These are phyloP conservation scores for Lepidium sativum DNA, from an alignment of 345 rosid species.

Conservation along the genomic window DNA sequence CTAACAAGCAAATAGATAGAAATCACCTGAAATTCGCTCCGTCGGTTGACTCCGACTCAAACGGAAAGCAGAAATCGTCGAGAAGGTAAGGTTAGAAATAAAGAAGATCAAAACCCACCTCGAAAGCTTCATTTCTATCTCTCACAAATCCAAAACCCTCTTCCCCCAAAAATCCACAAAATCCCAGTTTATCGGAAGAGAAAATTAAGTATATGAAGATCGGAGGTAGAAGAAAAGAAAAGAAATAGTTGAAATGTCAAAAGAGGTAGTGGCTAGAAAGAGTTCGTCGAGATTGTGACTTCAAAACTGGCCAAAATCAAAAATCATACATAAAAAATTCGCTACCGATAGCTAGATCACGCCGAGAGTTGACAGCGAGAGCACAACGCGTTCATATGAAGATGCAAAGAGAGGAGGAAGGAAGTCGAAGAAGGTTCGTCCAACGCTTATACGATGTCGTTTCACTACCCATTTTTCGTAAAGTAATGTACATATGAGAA, in stretches of 20 bases:
- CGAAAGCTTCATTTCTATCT: constrained; percentile 41
- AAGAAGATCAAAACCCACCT: constrained; percentile 39
- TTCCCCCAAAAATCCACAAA: neutral
- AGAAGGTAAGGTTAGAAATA: constrained; percentile 29
- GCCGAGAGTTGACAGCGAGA: constrained; percentile 29
- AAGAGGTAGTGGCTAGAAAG: too few relatives aligned
- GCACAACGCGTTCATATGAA: constrained; percentile 20
- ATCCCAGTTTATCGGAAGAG: neutral
- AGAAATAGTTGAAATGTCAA: constrained; percentile 27
- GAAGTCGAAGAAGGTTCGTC: neutral
- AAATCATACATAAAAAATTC: neutral
- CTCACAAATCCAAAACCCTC: neutral
- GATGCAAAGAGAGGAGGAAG: neutral
- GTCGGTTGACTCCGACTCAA: constrained; percentile 64
- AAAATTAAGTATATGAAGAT: neutral
- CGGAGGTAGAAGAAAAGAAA: neutral
- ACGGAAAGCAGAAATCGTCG: constrained; percentile 43
- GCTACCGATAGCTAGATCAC: constrained; percentile 9
- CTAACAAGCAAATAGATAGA: too few relatives aligned
- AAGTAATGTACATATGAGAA: too few relatives aligned
- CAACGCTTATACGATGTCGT: neutral
- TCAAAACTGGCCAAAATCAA: constrained; percentile 6
- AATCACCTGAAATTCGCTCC: constrained; percentile 83
- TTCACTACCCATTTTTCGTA: too few relatives aligned
- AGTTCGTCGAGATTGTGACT: constrained; percentile 19